Percentiles rank a stretch among this genome's conserved stretches.
These are phyloP conservation scores for Skeletonema menzelii DNA, from an alignment of 108 stramenopile species.

Conservation along the genomic window DNA sequence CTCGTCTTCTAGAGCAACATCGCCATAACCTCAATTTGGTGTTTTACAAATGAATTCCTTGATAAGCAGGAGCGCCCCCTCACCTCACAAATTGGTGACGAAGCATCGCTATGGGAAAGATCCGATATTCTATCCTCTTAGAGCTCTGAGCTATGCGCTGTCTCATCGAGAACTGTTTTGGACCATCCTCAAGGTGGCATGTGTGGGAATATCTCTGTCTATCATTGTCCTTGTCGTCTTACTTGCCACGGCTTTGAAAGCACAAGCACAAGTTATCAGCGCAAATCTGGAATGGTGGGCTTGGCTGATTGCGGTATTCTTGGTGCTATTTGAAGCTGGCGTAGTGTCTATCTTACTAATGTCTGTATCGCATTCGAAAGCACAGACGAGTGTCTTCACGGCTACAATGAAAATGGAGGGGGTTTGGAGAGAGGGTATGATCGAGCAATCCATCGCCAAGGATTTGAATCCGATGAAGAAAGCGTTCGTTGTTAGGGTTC, in stretches of 20 bases:
- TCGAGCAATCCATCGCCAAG: conserved; percentile 21
- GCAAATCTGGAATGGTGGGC: conserved; percentile 34
- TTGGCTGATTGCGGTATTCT: conserved; percentile 31
- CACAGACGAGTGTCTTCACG: conserved; percentile 34
- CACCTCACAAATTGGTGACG: not conserved
- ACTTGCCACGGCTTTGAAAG: conserved; percentile 25
- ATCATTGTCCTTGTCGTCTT: conserved; percentile 24
- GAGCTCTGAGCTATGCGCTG: conserved; percentile 15
- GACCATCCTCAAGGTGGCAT: conserved; percentile 22
- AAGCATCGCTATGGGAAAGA: conserved; percentile 30
- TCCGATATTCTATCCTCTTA: conserved; percentile 31
- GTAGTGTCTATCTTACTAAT: conserved; percentile 23
- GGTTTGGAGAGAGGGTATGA: conserved; percentile 40
- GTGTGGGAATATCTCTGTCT: conserved; percentile 17
- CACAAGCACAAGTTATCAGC: conserved; percentile 27
- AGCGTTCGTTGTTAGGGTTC: conserved; percentile 17
- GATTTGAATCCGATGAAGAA: conserved; percentile 39
- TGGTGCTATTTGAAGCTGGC: conserved; percentile 35
- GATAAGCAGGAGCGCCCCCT: not conserved
- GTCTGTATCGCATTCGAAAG: conserved; percentile 24
- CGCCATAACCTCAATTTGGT: too few relatives aligned
- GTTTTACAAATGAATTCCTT: not conserved
- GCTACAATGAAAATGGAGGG: conserved; percentile 43
- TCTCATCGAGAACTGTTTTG: conserved; percentile 23
- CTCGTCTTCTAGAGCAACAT: not conserved